phyloP scores from a whole-genome alignment of 2,329 filamentous ascomycete genomes.

The Eutypa lata region DNA sequence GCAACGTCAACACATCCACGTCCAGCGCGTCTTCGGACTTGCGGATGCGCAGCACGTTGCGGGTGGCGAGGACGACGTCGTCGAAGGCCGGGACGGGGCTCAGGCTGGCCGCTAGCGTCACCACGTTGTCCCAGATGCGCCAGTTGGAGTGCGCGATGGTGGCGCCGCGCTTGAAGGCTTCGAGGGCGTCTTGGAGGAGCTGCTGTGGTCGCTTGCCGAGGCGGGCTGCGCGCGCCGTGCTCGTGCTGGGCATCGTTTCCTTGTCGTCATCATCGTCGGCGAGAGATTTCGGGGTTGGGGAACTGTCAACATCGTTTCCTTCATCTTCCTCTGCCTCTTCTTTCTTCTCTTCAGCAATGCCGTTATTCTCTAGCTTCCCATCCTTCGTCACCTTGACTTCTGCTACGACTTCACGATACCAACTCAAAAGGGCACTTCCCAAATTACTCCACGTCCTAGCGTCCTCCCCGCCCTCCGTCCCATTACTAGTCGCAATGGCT shows the following conservation, averaged over 20 bases:
- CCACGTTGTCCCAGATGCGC: constrained; percentile 95
- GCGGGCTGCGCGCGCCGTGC: constrained; percentile 26
- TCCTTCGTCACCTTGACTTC: constrained; percentile 27
- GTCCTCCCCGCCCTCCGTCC: constrained; percentile 73
- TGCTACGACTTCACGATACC: constrained; percentile 55
- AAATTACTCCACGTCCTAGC: constrained; percentile 95
- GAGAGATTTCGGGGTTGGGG: neutral
- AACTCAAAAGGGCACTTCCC: constrained; percentile 74
- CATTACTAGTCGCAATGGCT: constrained; percentile 58
- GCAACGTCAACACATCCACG: constrained; percentile 63
- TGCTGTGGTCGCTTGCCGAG: constrained; percentile 49
- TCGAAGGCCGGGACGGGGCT: constrained; percentile 65
- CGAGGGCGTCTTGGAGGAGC: constrained; percentile 70
- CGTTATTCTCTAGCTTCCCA: constrained; percentile 12
- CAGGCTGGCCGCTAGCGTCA: constrained; percentile 79
- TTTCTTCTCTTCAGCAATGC: constrained; percentile 11
- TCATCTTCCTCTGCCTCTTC: constrained; percentile 13
- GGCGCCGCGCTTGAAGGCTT: constrained; percentile 84
- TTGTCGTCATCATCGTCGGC: neutral
- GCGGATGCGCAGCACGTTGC: constrained; percentile 72
- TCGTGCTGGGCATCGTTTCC: constrained; percentile 30
- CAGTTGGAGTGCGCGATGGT: constrained; percentile 80
- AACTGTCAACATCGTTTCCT: constrained; percentile 21
- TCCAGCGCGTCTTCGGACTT: constrained; percentile 79
- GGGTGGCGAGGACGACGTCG: constrained; percentile 74